Percentiles rank a stretch among this genome's conserved stretches.
Evolutionary conservation across 2,329 filamentous ascomycete genomes (phyloP).

Genomic region (Aureobasidium sp.): DNA sequence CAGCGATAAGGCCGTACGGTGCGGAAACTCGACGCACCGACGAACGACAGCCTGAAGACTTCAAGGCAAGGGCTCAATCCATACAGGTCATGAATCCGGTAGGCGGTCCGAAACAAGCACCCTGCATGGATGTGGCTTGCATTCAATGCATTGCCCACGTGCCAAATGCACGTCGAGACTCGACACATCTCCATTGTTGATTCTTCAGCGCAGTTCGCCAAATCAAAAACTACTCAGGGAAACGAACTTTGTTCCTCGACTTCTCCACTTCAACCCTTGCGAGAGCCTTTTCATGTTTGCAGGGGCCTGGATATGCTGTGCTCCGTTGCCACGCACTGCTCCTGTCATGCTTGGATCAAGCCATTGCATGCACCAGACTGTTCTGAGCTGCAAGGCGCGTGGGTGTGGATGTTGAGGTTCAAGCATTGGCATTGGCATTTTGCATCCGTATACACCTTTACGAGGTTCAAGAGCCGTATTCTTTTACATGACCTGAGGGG

Average conservation of each 20-base stretch:
- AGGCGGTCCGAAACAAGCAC: background rate
- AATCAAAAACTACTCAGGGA: background rate
- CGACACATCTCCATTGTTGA: background rate
- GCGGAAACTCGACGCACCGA: background rate
- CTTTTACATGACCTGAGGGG: background rate
- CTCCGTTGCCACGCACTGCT: background rate
- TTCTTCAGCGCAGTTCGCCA: background rate
- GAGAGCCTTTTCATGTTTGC: background rate
- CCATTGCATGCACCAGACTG: background rate
- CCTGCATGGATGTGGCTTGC: background rate
- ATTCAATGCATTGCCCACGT: slow-evolving; percentile 10
- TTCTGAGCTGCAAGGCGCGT: background rate
- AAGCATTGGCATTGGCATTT: too few relatives aligned
- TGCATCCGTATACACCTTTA: too few relatives aligned
- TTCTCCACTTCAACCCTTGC: background rate
- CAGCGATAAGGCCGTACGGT: background rate
- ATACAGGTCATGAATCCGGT: background rate
- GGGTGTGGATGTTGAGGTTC: background rate
- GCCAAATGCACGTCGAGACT: background rate
- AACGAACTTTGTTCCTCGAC: too few relatives aligned
- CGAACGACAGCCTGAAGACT: background rate
- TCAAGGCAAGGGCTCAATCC: background rate
- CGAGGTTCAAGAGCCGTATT: too few relatives aligned
- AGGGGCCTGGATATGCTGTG: background rate
- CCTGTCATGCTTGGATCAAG: background rate